These are phyloP conservation scores for Daldinia eschscholtzii DNA, from an alignment of 2,329 filamentous ascomycete species.

Conservation along the genomic window DNA sequence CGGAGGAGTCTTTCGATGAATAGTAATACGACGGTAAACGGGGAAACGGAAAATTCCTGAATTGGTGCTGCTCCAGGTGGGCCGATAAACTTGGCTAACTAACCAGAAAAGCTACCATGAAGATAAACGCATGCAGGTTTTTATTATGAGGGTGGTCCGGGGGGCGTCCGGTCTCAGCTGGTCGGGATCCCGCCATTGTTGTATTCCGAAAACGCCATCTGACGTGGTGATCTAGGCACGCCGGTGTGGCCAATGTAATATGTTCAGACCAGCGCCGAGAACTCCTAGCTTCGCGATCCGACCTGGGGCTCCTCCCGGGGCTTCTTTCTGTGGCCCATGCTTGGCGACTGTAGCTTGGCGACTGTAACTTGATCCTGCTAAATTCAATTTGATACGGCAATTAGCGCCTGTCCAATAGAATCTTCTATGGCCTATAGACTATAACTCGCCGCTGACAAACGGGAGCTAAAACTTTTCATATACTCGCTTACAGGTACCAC, in stretches of 20 bases:
- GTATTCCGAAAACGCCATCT: conserved; percentile 17
- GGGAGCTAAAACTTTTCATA: not conserved
- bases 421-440: not conserved
- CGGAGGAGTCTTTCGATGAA: not conserved
- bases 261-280: conserved; percentile 29
- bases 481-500: not conserved
- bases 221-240: conserved; percentile 14
- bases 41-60: conserved; percentile 8
- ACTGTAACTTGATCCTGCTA: conserved; percentile 14
- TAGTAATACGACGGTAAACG: conserved; percentile 13
- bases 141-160: conserved; percentile 1
- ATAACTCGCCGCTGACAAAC: not conserved
- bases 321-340: conserved; percentile 25
- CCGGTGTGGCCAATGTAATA: conserved; percentile 29
- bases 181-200: conserved; percentile 7
- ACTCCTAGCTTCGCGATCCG: conserved; percentile 17
- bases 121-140: conserved; percentile 6
- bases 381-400: conserved; percentile 5
- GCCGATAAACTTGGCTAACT: conserved; percentile 7
- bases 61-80: conserved; percentile 6
- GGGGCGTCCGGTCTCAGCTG: conserved; percentile 1
- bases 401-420: conserved; percentile 3
- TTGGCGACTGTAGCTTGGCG: conserved; percentile 31
- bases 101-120: not conserved
- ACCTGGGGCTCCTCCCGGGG: conserved; percentile 30